A percentile compares a stretch with the other conserved stretches of the same genome.
Evolutionary conservation across 441 rosid genomes (phyloP).

Genomic region (Omphalea diandra): DNA sequence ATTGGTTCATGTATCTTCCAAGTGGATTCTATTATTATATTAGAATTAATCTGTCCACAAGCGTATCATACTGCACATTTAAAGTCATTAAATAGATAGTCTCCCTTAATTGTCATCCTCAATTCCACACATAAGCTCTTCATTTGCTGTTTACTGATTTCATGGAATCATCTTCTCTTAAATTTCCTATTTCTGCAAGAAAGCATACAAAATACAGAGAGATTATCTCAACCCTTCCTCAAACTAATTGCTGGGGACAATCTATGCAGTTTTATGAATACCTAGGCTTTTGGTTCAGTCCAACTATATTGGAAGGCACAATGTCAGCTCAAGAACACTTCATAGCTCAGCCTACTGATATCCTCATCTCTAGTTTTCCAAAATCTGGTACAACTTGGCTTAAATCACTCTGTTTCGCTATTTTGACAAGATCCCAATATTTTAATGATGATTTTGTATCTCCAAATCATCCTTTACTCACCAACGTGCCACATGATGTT

Average conservation of each 20-base stretch:
- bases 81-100: too few relatives aligned
- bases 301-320: not conserved
- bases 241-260: not conserved
- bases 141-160: too few relatives aligned
- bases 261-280: not conserved
- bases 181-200: too few relatives aligned
- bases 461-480: conserved; percentile 5
- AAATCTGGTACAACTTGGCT: conserved; percentile 45
- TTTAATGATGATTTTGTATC: too few relatives aligned
- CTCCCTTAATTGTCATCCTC: too few relatives aligned
- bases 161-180: too few relatives aligned
- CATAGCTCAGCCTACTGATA: conserved; percentile 32
- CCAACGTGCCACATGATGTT: not conserved
- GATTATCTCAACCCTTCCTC: not conserved
- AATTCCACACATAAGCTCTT: too few relatives aligned
- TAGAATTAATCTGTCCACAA: too few relatives aligned
- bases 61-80: too few relatives aligned
- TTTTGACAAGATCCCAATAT: not conserved
- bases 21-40: too few relatives aligned
- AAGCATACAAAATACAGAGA: not conserved
- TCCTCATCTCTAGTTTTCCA: conserved; percentile 31
- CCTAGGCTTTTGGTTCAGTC: conserved; percentile 13
- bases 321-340: conserved; percentile 13
- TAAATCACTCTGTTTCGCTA: conserved; percentile 35
- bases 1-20: too few relatives aligned